Base-by-base conservation (phyloP, 2,329 filamentous ascomycete genomes). In the Ceratocystis albifundus region DNA sequence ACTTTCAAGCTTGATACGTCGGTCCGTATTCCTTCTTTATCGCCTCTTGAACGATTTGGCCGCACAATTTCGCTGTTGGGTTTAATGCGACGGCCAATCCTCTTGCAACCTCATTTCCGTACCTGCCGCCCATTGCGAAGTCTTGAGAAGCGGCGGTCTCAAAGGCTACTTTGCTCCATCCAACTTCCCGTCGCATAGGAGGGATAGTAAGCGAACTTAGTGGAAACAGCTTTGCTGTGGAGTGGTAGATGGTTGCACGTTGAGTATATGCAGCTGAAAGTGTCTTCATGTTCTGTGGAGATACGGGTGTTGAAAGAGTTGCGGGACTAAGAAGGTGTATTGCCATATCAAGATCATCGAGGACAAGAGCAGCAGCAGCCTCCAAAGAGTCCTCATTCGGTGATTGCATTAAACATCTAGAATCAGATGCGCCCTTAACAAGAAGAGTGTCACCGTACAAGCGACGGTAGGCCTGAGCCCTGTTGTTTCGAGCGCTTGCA, bases 401-500 rank as follows among this genome's bases (percentile, higher is more conserved):
- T 10, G 75, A 71, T 17, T 71, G 72, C 7, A 81, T 72, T 57
- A 84, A 73, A 30, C 77, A 79, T 70, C 74, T 76, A 5, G 75
- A 71, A 62, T 72, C 75, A 59, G 74, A 73, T 0, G 72, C 72
- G 15, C 75, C 75, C 28, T 75, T 70, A 45, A 84, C 73, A 25
- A 87, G 74, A 72, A 85, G 77, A 1, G 77, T 75, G 71, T 88
- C 85, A 10, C 85, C 86, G 69, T 87, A 84, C 66, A 85, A 75
- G 61, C 86, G 77, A 25, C 87, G 77, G 36, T 82, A 71, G 7
- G 86, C 80, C 73, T 92, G 89, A 2, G 86, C 88, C 62, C 88
- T 81, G 74, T 93, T 92, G 73, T 90, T 88, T 67, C 84, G 82
- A 4, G 85, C 87, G 69, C 86, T 89, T 25, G 88, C 87, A 74